Base-by-base conservation (phyloP, 176 grass and related monocot species). In the Zoysia pacifica region DNA sequence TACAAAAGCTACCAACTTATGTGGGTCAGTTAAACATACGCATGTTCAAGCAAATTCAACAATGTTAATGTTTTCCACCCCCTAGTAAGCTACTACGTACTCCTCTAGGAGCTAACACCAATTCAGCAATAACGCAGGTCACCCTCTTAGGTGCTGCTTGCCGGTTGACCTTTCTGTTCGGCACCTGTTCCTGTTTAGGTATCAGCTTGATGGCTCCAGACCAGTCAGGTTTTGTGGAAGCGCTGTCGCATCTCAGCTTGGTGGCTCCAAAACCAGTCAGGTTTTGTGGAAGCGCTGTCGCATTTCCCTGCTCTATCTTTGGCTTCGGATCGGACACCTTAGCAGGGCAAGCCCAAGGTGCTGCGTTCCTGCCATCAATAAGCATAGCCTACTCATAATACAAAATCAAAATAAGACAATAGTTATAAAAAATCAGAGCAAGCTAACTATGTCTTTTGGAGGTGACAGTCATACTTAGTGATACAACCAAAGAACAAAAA, bases 281-380 rank as follows among this genome's bases (percentile, higher is more conserved):
- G 44, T 92, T 89, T 46, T 68, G 68, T 15, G 72, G 69, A 44
- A 41, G 61, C 59, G 11, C 35, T 60, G 90, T 90, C 45, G 5
- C 13, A 60, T 90, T 90, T 51, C 54, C 84, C 41, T 75, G 47
- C 40, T 91, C 83, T 70, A 53, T n/a, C 54, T 84, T 79, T 45
- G 36, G 48, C 69, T 75, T 67, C 43, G 41, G 74, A 76, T 62
- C 68, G 79, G 65, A 15, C 13, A 64, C 46, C 62, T 79, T 82
- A 40, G 73, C 58, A 5, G 49, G 42, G 13, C 53, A 64, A 60
- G 7, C 54, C 73, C 55, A 50, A 68, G 62, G 39, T 37, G 59
- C 64, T 43, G 66, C n/a, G 42, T 18, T 3, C 12, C 91, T 93
- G 82, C 2, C 65, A 87, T n/a, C 43, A 61, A 77, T 47, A 81